Percentiles rank a stretch among this genome's conserved stretches.
Conservation (phyloP, 805 yeast species). For the Crinitomyces ghanaensis region DNA sequence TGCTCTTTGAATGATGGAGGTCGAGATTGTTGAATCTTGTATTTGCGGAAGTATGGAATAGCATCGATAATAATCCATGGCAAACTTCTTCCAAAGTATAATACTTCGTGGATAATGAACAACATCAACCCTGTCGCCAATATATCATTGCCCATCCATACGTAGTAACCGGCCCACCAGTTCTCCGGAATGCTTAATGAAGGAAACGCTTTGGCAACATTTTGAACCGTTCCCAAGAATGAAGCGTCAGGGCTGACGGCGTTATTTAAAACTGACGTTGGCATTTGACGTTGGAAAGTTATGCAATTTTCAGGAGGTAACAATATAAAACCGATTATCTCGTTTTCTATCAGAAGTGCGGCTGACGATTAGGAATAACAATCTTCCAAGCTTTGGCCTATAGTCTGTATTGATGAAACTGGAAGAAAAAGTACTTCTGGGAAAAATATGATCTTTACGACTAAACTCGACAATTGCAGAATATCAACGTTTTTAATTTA, state of each 20-base stretch:
- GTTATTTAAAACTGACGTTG: conserved; percentile 8
- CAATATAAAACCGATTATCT: too few species aligned
- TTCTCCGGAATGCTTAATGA: conserved; percentile 42
- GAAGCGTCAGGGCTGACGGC: conserved; percentile 6
- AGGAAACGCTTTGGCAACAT: conserved; percentile 2
- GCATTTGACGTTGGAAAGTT: too few species aligned
- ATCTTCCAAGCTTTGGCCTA: too few species aligned
- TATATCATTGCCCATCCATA: conserved; percentile 73
- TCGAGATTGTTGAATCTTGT: conserved; percentile 82
- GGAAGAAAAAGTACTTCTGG: too few species aligned
- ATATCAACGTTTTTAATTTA: too few species aligned
- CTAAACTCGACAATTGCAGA: too few species aligned
- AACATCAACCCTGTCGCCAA: conserved; percentile 86
- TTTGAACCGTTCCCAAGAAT: conserved; percentile 2
- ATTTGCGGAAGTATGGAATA: conserved; percentile 74
- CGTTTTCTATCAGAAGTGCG: too few species aligned
- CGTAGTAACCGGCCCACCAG: conserved; percentile 83
- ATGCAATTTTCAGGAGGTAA: too few species aligned
- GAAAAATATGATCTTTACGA: too few species aligned
- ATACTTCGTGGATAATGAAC: conserved; percentile 70
- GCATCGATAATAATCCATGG: conserved; percentile 88
- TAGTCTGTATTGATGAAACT: too few species aligned
- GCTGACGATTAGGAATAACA: too few species aligned
- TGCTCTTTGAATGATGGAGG: conserved; percentile 74
- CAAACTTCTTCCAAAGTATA: conserved; percentile 83